Evolutionary conservation across 345 rosid genomes (phyloP).

Genomic region (Syzygium jambos): DNA sequence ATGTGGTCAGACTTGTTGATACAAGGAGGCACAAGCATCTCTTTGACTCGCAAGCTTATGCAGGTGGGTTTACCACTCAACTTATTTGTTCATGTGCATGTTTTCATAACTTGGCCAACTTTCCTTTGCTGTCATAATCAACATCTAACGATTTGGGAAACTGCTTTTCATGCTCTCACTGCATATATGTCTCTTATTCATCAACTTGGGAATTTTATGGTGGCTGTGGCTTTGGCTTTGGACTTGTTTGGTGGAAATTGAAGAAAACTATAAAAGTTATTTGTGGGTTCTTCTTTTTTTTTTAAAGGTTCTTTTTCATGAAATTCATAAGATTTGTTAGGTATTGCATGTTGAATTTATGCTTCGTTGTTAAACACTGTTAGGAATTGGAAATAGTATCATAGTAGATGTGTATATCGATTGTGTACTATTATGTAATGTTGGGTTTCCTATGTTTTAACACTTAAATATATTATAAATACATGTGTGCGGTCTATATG

Average conservation of each 20-base stretch:
- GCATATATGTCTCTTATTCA: not conserved
- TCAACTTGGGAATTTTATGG: not conserved
- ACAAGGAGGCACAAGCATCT: conserved; percentile 60
- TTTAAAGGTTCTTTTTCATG: not conserved
- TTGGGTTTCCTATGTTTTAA: not conserved
- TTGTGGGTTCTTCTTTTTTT: not conserved
- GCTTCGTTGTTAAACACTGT: not conserved
- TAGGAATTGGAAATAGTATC: not conserved
- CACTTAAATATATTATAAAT: not conserved
- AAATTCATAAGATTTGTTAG: not conserved
- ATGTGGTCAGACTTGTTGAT: conserved; percentile 72
- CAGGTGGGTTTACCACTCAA: conserved; percentile 40
- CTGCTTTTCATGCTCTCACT: not conserved
- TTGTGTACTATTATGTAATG: not conserved
- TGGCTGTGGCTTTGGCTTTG: not conserved
- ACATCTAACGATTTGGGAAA: not conserved
- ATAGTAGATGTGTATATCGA: not conserved
- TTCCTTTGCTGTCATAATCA: not conserved
- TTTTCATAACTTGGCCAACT: not conserved
- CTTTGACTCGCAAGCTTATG: conserved; percentile 85
- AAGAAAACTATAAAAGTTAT: not conserved
- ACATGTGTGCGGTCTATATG: not conserved
- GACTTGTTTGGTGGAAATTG: not conserved
- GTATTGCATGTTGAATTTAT: not conserved
- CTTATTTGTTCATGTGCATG: not conserved